A percentile compares a stretch with the other conserved stretches of the same genome.
Evolutionary conservation across 108 stramenopile genomes (phyloP).

Genomic region (Cyclostephanos tholiformis): DNA sequence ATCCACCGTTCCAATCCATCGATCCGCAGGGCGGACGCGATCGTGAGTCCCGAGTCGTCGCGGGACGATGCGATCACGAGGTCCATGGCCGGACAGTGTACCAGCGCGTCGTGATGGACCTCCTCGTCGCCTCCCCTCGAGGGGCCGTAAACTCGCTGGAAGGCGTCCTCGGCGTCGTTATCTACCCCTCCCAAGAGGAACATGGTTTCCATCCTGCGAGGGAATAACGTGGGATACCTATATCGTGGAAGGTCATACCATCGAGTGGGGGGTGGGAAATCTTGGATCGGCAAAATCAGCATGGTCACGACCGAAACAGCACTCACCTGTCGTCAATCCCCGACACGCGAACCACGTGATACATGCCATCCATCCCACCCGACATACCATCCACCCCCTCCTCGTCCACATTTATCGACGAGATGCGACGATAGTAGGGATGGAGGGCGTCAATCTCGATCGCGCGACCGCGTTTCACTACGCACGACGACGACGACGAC

Average conservation of each 20-base stretch:
- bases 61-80: slow-evolving; percentile 33
- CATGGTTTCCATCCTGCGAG: slow-evolving; percentile 17
- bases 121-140: slow-evolving; percentile 14
- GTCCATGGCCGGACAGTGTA: slow-evolving; percentile 36
- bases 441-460: slow-evolving; percentile 31
- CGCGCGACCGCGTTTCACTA: neutral
- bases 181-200: slow-evolving; percentile 11
- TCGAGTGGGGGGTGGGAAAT: no score
- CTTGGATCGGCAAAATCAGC: no score
- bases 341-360: slow-evolving; percentile 13
- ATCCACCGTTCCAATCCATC: neutral
- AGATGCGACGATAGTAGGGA: slow-evolving; percentile 22
- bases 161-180: neutral
- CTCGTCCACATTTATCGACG: slow-evolving; percentile 17
- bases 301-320: no score
- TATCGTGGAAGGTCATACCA: no score
- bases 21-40: slow-evolving; percentile 5
- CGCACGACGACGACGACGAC: slow-evolving; percentile 9
- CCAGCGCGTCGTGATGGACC: slow-evolving; percentile 27
- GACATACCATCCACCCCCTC: neutral
- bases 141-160: slow-evolving; percentile 29
- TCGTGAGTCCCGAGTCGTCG: slow-evolving; percentile 13
- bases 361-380: neutral
- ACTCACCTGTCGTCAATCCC: slow-evolving; percentile 29
- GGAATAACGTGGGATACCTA: slow-evolving; percentile 15